Base-by-base conservation (phyloP, 177 flowering plant genomes). In the Vitis hybrid region DNA sequence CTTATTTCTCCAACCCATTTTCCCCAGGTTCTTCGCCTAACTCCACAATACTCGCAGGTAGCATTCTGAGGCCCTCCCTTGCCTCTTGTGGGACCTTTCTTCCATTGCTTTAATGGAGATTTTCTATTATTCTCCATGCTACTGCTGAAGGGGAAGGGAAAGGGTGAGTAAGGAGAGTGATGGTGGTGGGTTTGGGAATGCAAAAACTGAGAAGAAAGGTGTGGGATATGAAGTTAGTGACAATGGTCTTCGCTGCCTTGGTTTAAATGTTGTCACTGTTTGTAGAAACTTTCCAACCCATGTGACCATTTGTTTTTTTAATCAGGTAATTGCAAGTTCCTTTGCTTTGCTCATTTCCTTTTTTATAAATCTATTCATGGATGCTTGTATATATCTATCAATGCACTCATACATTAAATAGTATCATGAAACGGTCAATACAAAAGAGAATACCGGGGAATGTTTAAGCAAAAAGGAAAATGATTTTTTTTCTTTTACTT, bases 1-100 rank as follows among this genome's bases (percentile, higher is more conserved):
- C 98, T 83, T 62, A 91, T 93, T 70, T 95, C 99, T 0, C 96
- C 99, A 35, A 95, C 99, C 99, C 99, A 95, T 81, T 95, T 95
- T 10, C 93, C 99, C 99, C 99, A 95, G 2, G 99, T 92, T 46
- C 99, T 77, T 74, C 92, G 99, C 27, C 99, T 73, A 51, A 95
- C 99, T 8, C 99, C 98, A 12, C 98, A 81, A 56, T 90, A 95
- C 65, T 89, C 88, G 58, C 99, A 95, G 2, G 88, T 74, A 3
- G 98, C 89, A 57, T 95, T 95, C 72, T 89, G 94, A 15, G 99
- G 99, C 2, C 99, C 99, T 10, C 99, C 98, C 81, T 95, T 95
- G 70, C 98, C 97, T 78, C 99, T 80, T 0, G 97, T 81, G 1
- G 97, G 97, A 15, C 97, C 99, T 77, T 95, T 95, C 83, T 89